Evolutionary conservation across 306 rosid species (phyloP).

Genomic region (Vigna hirtella): DNA sequence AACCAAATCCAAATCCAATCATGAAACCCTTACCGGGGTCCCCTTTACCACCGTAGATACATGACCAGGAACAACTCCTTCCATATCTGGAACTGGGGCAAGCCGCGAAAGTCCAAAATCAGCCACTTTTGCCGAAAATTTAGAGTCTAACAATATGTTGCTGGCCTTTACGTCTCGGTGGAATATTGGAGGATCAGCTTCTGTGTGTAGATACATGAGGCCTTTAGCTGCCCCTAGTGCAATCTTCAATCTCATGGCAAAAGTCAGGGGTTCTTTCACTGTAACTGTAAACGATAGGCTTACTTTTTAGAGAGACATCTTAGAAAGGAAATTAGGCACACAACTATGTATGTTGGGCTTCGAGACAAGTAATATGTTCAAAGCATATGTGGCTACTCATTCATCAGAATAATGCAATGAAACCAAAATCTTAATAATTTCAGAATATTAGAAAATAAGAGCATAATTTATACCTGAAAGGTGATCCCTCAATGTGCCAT

Average conservation of each 20-base stretch:
- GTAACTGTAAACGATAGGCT: constrained; percentile 53
- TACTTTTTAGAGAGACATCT: constrained; percentile 18
- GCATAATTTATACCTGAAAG: constrained; percentile 71
- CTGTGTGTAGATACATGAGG: constrained; percentile 84
- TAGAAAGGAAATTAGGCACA: constrained; percentile 13
- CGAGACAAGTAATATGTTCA: constrained; percentile 17
- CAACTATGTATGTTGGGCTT: background rate
- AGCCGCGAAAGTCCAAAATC: constrained; percentile 99
- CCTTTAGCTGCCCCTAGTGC: constrained; percentile 92
- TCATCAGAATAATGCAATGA: constrained; percentile 19
- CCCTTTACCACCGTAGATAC: constrained; percentile 97
- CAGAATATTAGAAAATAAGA: constrained; percentile 30
- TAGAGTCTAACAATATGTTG: constrained; percentile 88
- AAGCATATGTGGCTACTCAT: constrained; percentile 3
- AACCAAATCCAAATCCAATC: constrained; percentile 14
- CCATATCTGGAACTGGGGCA: constrained; percentile 86
- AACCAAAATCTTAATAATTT: background rate
- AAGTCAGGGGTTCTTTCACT: constrained; percentile 67
- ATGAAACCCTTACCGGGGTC: constrained; percentile 75
- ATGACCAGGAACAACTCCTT: constrained; percentile 76
- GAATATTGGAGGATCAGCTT: constrained; percentile 98
- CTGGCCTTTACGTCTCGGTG: constrained; percentile 97
- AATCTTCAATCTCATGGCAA: constrained; percentile 73
- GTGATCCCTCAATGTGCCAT: constrained; percentile 91
- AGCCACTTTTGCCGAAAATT: constrained; percentile 76